These are phyloP conservation scores for Cenchrus purpureus DNA, from an alignment of 176 grass and related monocot genomes.

Conservation along the genomic window DNA sequence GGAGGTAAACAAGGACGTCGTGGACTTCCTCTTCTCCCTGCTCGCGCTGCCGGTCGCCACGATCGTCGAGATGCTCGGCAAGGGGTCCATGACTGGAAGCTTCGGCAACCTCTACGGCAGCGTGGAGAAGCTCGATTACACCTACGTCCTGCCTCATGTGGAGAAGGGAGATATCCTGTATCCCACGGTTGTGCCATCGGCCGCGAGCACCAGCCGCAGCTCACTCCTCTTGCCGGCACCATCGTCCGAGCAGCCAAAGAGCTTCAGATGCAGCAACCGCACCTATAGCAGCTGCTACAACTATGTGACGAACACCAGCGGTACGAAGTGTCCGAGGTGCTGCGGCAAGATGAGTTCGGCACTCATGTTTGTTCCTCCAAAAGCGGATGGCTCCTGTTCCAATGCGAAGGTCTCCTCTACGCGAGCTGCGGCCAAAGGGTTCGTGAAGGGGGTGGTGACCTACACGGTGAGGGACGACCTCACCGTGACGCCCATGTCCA, in stretches of 20 bases:
- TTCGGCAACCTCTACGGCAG: not conserved
- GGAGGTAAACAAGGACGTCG: not conserved
- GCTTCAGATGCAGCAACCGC: too few relatives aligned
- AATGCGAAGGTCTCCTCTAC: not conserved
- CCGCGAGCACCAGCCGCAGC: not conserved
- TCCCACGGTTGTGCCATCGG: too few relatives aligned
- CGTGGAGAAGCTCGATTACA: not conserved
- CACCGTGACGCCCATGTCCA: slow-evolving; percentile 35
- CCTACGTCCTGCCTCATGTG: not conserved
- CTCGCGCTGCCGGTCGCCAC: not conserved
- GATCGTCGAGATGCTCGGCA: not conserved
- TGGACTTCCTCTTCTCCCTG: not conserved
- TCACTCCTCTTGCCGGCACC: not conserved
- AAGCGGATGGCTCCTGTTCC: not conserved
- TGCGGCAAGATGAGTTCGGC: too few relatives aligned
- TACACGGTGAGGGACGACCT: slow-evolving; percentile 40
- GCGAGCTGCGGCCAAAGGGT: not conserved
- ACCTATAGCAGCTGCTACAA: too few relatives aligned
- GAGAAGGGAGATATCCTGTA: not conserved
- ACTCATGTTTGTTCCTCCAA: not conserved
- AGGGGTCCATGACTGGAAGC: not conserved
- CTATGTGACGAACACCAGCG: too few relatives aligned
- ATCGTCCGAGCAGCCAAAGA: too few relatives aligned
- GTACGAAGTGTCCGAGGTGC: too few relatives aligned
- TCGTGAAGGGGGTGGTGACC: not conserved